These are phyloP conservation scores for Fusarium napiforme DNA, from an alignment of 2,329 filamentous ascomycete species.

Conservation along the genomic window DNA sequence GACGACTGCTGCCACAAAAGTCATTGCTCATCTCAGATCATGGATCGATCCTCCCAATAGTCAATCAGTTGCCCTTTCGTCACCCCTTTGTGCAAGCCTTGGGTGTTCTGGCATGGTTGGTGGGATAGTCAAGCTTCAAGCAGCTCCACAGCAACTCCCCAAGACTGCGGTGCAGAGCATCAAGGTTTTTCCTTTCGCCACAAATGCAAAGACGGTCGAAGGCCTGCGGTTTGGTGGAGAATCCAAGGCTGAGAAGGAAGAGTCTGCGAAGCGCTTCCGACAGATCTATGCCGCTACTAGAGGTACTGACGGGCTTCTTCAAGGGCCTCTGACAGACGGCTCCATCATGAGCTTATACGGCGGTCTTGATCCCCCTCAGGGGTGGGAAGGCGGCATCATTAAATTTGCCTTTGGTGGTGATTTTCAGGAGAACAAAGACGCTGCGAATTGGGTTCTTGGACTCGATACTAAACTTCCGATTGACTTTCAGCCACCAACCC, in stretches of 20 bases:
- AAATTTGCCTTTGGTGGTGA: constrained; percentile 71
- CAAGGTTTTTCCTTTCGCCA: constrained; percentile 83
- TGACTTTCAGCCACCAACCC: constrained; percentile 79
- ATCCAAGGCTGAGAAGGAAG: constrained; percentile 83
- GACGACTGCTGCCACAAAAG: constrained; percentile 58
- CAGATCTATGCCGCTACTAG: constrained; percentile 73
- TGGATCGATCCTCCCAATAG: constrained; percentile 92
- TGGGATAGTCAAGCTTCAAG: constrained; percentile 86
- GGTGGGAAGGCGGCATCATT: constrained; percentile 86
- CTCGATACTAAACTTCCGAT: constrained; percentile 78
- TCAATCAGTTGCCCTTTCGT: constrained; percentile 82
- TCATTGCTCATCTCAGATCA: constrained; percentile 78
- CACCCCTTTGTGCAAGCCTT: constrained; percentile 78
- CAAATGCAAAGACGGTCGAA: constrained; percentile 65
- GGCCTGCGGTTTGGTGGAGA: constrained; percentile 89
- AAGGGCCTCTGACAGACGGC: constrained; percentile 90
- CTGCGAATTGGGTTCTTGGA: constrained; percentile 77
- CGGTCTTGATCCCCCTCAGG: constrained; percentile 63
- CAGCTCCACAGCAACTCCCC: constrained; percentile 77
- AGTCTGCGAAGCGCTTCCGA: constrained; percentile 76
- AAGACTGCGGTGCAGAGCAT: constrained; percentile 72
- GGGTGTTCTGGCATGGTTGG: constrained; percentile 80
- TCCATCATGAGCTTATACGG: constrained; percentile 74
- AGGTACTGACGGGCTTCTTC: constrained; percentile 71
- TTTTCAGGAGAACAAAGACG: constrained; percentile 58